These are phyloP conservation scores for Penicillium glabrum DNA, from an alignment of 2,329 filamentous ascomycete species.

Conservation along the genomic window DNA sequence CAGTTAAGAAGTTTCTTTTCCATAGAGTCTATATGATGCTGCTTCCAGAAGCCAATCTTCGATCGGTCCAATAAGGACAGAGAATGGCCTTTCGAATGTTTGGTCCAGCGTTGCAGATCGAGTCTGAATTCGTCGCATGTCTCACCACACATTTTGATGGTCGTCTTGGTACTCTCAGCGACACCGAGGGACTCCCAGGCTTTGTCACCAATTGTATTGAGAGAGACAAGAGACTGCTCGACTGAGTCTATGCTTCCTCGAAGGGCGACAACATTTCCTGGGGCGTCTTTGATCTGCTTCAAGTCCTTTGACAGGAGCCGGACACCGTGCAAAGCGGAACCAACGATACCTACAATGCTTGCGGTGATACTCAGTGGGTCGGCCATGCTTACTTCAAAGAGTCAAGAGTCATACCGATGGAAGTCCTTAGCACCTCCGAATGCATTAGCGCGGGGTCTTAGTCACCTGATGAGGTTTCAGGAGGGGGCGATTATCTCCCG, in stretches of 20 bases:
- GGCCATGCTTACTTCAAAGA: not conserved
- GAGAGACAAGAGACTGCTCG: constrained; percentile 1
- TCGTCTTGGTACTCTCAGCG: not conserved
- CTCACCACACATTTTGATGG: not conserved
- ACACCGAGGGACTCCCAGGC: constrained; percentile 2
- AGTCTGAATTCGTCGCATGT: constrained; percentile 5
- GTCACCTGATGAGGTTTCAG: constrained; percentile 1
- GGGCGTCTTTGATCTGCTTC: constrained; percentile 10
- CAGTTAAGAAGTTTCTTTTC: constrained; percentile 8
- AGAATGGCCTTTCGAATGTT: constrained; percentile 4
- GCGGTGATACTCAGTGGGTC: constrained; percentile 8
- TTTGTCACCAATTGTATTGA: constrained; percentile 1
- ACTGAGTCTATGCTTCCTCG: constrained; percentile 2
- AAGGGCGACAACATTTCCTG: not conserved
- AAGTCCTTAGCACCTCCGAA: not conserved
- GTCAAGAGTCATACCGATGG: not conserved
- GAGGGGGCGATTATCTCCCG: not conserved
- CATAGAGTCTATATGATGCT: constrained; percentile 6
- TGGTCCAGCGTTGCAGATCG: constrained; percentile 7
- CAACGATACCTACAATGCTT: constrained; percentile 5
- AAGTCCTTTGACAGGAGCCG: constrained; percentile 8
- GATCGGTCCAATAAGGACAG: constrained; percentile 7
- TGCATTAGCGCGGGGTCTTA: not conserved
- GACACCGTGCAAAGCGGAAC: constrained; percentile 5
- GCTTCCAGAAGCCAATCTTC: constrained; percentile 8